A percentile compares a stretch with the other conserved stretches of the same genome.
These are phyloP conservation scores for Pogostemon cablin DNA, from an alignment of 257 asterid genomes.

Conservation along the genomic window DNA sequence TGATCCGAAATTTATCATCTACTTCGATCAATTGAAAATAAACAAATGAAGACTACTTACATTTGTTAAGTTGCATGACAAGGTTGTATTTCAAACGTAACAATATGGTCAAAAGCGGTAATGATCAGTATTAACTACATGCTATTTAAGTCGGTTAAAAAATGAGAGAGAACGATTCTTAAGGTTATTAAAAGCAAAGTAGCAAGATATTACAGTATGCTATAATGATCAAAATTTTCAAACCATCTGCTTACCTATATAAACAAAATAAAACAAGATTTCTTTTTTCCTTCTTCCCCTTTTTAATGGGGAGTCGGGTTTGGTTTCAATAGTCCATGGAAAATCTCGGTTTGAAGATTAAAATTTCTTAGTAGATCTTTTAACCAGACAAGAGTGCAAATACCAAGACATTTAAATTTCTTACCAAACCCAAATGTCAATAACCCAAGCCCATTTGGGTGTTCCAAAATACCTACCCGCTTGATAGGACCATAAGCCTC, in stretches of 20 bases:
- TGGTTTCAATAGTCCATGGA: not conserved
- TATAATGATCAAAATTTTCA: not conserved
- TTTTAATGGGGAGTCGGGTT: not conserved
- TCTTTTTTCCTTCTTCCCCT: not conserved
- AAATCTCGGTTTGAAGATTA: not conserved
- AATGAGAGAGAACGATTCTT: not conserved
- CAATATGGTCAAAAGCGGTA: constrained; percentile 22
- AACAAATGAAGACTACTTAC: constrained; percentile 21
- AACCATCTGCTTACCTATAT: constrained; percentile 10
- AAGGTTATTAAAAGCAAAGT: too few species aligned
- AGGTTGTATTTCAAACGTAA: constrained; percentile 21
- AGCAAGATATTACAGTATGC: constrained; percentile 1
- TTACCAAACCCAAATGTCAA: constrained; percentile 75
- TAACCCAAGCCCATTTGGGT: constrained; percentile 72
- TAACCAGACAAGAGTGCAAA: constrained; percentile 19
- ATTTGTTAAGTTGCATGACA: constrained; percentile 22
- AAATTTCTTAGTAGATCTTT: constrained; percentile 15
- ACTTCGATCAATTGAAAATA: constrained; percentile 29
- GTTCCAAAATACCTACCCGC: constrained; percentile 94
- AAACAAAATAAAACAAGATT: not conserved
- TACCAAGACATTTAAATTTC: constrained; percentile 48
- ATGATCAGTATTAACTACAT: constrained; percentile 22
- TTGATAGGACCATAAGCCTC: constrained; percentile 99
- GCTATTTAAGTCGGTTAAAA: constrained; percentile 5
- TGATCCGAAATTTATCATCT: constrained; percentile 37